Evolutionary conservation across 805 yeast genomes (phyloP), one percentile per base, ranked within the genome.

Genomic region (Isabelozyma heimii): DNA sequence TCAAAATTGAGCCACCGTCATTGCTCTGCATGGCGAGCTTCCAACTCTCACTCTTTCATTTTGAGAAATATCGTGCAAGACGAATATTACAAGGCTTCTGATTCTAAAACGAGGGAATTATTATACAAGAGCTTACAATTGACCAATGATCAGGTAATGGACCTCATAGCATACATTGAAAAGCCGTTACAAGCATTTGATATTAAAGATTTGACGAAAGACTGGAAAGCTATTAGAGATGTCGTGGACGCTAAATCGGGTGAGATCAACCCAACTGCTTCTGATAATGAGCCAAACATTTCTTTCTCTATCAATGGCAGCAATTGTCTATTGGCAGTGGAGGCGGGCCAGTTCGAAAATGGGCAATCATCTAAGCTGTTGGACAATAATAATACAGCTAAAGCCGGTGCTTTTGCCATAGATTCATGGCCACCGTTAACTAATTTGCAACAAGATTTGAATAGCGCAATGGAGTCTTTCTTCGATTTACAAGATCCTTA

Each of bases 1-100:
- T 44, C 53, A 27, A 45, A 48, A 24, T 28, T 57, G 17, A 54
- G 51, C 41, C 55, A 54, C 40, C 49, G 59, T 8, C 52, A 56
- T 47, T 56, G 58, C 45, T 56, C 50, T 30, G 58, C 58, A 3
- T 56, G 59, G 59, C 47, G 59, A 15, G 50, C 54, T n/a, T 52
- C 52, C 37, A 51, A 52, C 35, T 49, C 57, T n/a, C 49, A 49
- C 46, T 44, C 51, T 14, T 57, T 47, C 46, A 46, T 55, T 12
- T 37, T 53, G 33, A 46, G 52, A 28, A 40, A 45, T 13, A 27
- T 57, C 5, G 37, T 47, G 15, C 20, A 44, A n/a, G 52, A 53
- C 27, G 55, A 49, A 5, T 56, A 47, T 40, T 55, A 55, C 12
- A 37, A 13, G 12, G 13, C 40, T 26, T 37, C 35, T 26, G 44